Percentiles rank a stretch among this genome's conserved stretches.
Conservation (phyloP, 805 yeast genomes). For the Candida bentonensis region DNA sequence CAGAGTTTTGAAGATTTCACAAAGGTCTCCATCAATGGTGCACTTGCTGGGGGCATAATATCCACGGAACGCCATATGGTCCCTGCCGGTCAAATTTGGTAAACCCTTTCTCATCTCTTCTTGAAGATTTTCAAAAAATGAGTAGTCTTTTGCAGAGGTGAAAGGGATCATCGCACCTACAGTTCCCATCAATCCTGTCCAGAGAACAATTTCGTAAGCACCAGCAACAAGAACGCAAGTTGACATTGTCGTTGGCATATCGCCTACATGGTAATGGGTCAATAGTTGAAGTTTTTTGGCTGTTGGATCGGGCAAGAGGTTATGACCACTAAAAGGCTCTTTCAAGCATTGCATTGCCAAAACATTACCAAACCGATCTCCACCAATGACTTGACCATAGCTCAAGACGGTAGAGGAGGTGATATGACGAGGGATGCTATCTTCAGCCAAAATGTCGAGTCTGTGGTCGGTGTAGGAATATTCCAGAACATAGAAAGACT, state of each 20-base stretch:
- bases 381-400: conserved; percentile 32
- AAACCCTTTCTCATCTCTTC: conserved; percentile 18
- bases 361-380: conserved; percentile 75
- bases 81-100: conserved; percentile 43
- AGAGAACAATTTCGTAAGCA: conserved; percentile 53
- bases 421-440: conserved; percentile 50
- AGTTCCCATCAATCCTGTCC: conserved; percentile 70
- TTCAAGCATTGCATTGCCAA: conserved; percentile 50
- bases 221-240: conserved; percentile 42
- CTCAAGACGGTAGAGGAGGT: conserved; percentile 52
- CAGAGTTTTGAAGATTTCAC: conserved; percentile 38
- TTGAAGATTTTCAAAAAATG: conserved; percentile 44
- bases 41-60: conserved; percentile 68
- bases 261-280: conserved; percentile 54
- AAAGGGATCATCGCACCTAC: conserved; percentile 65
- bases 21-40: conserved; percentile 77
- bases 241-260: conserved; percentile 50
- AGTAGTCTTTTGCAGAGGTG: conserved; percentile 43
- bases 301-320: conserved; percentile 11
- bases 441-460: conserved; percentile 59
- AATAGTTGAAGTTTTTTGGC: conserved; percentile 32
- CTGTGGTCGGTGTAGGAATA: conserved; percentile 31
- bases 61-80: conserved; percentile 55
- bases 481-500: conserved; percentile 45
- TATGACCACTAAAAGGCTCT: conserved; percentile 4